Evolutionary conservation across 1,139 yeast species (phyloP).

Genomic region (Magnusiomyces magnusii): DNA sequence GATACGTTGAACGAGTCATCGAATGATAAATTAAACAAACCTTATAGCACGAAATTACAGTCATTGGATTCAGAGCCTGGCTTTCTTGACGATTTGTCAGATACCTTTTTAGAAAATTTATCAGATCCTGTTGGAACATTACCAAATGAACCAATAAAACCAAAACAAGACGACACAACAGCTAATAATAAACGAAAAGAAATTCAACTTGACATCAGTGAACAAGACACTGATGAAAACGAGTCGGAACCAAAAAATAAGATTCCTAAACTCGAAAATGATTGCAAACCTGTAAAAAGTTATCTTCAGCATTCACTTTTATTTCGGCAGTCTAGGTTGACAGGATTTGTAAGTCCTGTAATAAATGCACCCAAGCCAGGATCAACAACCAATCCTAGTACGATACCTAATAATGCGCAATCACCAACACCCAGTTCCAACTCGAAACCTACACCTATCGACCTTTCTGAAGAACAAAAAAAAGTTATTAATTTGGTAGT

Average conservation of each 20-base stretch:
- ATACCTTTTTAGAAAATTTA: neutral
- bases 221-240: neutral
- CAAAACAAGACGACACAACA: neutral
- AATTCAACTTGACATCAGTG: neutral
- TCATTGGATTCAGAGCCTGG: neutral
- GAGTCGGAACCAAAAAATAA: neutral
- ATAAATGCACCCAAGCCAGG: constrained; percentile 10
- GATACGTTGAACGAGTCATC: neutral
- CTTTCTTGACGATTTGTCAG: neutral
- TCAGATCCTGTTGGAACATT: neutral
- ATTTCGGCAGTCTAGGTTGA: constrained; percentile 9
- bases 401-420: neutral
- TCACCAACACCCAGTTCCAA: neutral
- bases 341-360: constrained; percentile 13
- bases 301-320: no score
- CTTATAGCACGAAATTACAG: neutral
- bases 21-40: neutral
- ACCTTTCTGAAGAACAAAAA: constrained; percentile 62
- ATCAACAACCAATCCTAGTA: constrained; percentile 3
- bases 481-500: constrained; percentile 57
- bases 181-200: neutral
- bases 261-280: neutral
- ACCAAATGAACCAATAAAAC: neutral
- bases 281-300: neutral
- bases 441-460: constrained; percentile 16